Evolutionary conservation across 2,329 filamentous ascomycete genomes (phyloP), one percentile per base, ranked within the genome.

Genomic region (Colletotrichum plurivorum): DNA sequence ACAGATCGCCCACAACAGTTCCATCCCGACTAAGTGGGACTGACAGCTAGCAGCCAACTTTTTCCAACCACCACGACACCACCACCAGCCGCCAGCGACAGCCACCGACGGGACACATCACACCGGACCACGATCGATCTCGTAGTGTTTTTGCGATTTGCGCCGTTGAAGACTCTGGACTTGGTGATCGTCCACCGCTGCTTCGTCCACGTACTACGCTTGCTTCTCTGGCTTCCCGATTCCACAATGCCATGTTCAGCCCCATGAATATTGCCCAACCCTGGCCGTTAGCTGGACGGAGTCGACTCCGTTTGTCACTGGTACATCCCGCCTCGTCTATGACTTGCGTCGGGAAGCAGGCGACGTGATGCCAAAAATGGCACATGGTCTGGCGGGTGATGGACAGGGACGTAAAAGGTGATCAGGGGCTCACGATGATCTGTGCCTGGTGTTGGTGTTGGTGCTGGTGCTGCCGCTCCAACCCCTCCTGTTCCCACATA

Each of bases 1-100:
- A 69, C 45, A 53, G 69, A 71, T 72, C 69, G 61, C 65, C 71
- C 60, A 51, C 64, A 48, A 55, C 56, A 43, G 45, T 60, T 22
- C n/a, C 45, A 55, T 65, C 52, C 62, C 62, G 22, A 41, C 36
- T 48, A 52, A 66, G 66, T 69, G 66, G 66, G 62, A 69, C 65
- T 65, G 51, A 54, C 62, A 66, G n/a, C 66, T 53, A 56, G 48
- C 49, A 52, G 27, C 62, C 66, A 56, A 45, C 62, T 56, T 66
- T 55, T 66, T 63, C 60, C 60, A 63, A 51, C 55, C 41, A 53
- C 65, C 46, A 63, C 31, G 22, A 25, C 22, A 25, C 22, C 22
- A 25, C 22, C 22, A 25, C 22, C 22, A 8, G 31, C 31, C 31
- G 31, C 31, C 31, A 36, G 31, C 31, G 31, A 36, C 41, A 39